Percentiles rank a stretch among this genome's conserved stretches.
These are phyloP conservation scores for Aleurites moluccanus DNA, from an alignment of 441 rosid species.

Conservation along the genomic window DNA sequence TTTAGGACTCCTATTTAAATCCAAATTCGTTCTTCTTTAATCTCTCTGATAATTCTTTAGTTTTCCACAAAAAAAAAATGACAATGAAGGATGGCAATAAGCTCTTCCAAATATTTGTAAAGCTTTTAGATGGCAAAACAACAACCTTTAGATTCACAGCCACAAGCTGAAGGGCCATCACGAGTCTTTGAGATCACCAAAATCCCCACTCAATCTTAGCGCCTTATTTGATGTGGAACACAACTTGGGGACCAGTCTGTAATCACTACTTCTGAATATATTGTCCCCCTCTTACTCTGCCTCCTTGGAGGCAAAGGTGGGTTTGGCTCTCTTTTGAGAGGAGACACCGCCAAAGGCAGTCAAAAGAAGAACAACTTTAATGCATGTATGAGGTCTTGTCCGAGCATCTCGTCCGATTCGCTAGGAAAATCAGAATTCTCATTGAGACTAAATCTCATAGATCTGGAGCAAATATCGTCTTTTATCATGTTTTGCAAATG, in stretches of 20 bases:
- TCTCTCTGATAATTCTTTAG: no score
- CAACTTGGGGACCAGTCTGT: conserved; percentile 48
- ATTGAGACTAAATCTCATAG: no score
- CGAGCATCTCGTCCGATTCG: no score
- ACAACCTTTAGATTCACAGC: conserved; percentile 46
- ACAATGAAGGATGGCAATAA: conserved; percentile 18
- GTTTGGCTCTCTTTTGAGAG: conserved; percentile 88
- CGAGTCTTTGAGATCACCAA: conserved; percentile 60
- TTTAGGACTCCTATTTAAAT: neutral
- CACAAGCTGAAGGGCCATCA: conserved; percentile 39
- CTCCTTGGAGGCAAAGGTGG: conserved; percentile 96
- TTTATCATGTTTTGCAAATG: no score
- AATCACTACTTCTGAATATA: conserved; percentile 44
- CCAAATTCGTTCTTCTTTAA: neutral
- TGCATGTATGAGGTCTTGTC: no score
- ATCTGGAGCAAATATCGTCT: no score
- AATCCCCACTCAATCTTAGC: conserved; percentile 63
- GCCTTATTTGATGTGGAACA: conserved; percentile 53
- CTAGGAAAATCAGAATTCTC: no score
- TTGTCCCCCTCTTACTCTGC: conserved; percentile 60
- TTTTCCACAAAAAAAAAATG: neutral
- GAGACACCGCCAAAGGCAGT: conserved; percentile 91
- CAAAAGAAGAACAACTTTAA: conserved; percentile 96
- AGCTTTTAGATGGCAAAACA: conserved; percentile 62
- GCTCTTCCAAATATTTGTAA: conserved; percentile 59